Conservation (phyloP, 345 rosid genomes). For the Psidium friedrichsthalianum region DNA sequence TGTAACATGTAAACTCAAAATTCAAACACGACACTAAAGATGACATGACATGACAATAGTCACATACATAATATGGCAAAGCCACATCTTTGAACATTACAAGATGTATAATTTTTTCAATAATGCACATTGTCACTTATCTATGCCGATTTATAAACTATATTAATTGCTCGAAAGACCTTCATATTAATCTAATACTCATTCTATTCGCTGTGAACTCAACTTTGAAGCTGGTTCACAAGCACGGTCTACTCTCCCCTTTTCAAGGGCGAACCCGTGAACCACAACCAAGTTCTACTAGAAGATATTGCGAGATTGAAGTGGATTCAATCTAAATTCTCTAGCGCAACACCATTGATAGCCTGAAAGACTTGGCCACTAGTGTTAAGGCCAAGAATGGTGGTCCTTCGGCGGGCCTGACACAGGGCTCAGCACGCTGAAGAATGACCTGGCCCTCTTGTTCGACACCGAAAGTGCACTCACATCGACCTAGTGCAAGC, state of each 20-base stretch:
- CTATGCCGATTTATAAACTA: not conserved
- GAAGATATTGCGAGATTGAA: not conserved
- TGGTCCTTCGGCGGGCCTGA: not conserved
- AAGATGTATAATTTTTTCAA: not conserved
- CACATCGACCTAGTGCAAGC: constrained; percentile 7
- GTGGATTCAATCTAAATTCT: not conserved
- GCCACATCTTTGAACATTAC: not conserved
- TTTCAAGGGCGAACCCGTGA: not conserved
- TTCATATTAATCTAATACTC: not conserved
- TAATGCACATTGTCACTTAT: not conserved
- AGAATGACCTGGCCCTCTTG: not conserved
- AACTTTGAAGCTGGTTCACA: not conserved
- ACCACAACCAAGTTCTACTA: not conserved
- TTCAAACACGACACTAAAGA: not conserved
- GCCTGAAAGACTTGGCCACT: not conserved
- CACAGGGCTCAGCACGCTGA: constrained; percentile 5
- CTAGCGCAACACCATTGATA: not conserved
- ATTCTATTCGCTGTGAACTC: not conserved
- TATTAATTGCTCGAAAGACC: not conserved
- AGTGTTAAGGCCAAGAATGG: not conserved
- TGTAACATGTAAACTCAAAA: not conserved
- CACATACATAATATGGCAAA: not conserved
- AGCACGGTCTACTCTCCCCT: not conserved
- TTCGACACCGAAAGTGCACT: constrained; percentile 12
- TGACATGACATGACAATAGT: not conserved